Base-by-base conservation (phyloP, 2,329 filamentous ascomycete species). In the Apiospora arundinis region DNA sequence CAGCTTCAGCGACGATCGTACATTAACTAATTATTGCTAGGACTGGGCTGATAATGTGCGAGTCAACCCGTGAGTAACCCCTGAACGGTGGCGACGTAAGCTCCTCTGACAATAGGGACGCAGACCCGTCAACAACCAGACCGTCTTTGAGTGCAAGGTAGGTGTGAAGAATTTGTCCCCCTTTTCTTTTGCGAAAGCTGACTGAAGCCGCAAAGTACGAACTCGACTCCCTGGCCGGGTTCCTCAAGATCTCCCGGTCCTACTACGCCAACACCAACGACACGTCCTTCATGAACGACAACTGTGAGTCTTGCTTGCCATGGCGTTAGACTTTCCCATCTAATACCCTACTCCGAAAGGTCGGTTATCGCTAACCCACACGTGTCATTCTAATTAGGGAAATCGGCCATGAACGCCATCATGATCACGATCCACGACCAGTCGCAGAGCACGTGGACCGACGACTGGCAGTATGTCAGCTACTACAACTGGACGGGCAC, bases 401-500 rank as follows among this genome's bases (percentile, higher is more conserved):
- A 37, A 16, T 37, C 68, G 68, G 68, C 68, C 32, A 69, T 69
- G 46, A 42, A 25, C 28, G 28, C 68, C 32, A 60, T 69, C 40
- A 48, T 69, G 68, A 48, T 25, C 21, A 52, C 49, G 11, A 37
- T 69, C 46, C 45, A 60, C 32, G 68, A 60, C 45, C 68, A 69
- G 68, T 69, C 68, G 32, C 68, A 69, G 68, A 52, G 68, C 28
- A 52, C 68, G 12, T 69, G 68, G 68, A 44, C 32, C 48, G 46
- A 52, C 9, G 68, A 69, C 68, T 69, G 68, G 68, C 11, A 44
- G n/a, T 69, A 23, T 23, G 32, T 69, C 28, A 69, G 68, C 49
- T 60, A 69, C 48, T 69, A 69, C 48, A 69, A 69, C 48, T 69
- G 68, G 68, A 69, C 68, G 23, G 68, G 68, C 25, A 69, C 68